Evolutionary conservation across 140 eudicot genomes (phyloP).

Genomic region (Ambrosia hybrid): DNA sequence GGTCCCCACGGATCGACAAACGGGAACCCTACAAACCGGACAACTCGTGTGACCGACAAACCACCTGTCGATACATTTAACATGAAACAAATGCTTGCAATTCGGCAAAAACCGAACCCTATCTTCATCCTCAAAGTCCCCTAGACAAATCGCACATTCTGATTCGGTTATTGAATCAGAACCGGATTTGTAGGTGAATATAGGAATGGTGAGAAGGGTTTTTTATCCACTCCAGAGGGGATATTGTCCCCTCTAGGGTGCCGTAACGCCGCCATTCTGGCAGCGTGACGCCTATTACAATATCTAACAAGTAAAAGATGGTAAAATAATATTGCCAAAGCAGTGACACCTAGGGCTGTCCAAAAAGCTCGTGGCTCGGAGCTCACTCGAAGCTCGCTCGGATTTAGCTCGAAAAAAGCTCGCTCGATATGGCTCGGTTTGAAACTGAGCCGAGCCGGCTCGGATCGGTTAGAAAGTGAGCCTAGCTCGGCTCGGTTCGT

Average conservation of each 20-base stretch:
- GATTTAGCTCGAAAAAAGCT: no score
- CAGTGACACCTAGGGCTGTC: slow-evolving; percentile 31
- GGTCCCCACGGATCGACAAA: slow-evolving; percentile 4
- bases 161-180: not conserved
- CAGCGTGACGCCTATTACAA: slow-evolving; percentile 29
- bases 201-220: slow-evolving; percentile 32
- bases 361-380: no score
- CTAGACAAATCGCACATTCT: slow-evolving; percentile 44
- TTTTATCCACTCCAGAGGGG: slow-evolving; percentile 34
- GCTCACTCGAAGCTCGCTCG: no score
- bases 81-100: slow-evolving; percentile 46
- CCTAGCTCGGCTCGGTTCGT: no score
- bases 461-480: no score
- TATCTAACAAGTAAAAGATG: slow-evolving; percentile 37
- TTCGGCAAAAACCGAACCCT: slow-evolving; percentile 33
- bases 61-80: slow-evolving; percentile 41
- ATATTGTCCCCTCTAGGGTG: slow-evolving; percentile 14
- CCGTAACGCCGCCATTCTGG: slow-evolving; percentile 31
- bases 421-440: no score
- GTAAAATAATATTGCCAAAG: slow-evolving; percentile 31
- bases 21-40: slow-evolving; percentile 40
- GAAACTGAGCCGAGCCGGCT: no score
- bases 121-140: slow-evolving; percentile 34
- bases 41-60: slow-evolving; percentile 38
- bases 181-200: slow-evolving; percentile 10